Conservation (phyloP, 1,284 basidiomycete species). For the Cutaneotrichosporon cavernicola region DNA sequence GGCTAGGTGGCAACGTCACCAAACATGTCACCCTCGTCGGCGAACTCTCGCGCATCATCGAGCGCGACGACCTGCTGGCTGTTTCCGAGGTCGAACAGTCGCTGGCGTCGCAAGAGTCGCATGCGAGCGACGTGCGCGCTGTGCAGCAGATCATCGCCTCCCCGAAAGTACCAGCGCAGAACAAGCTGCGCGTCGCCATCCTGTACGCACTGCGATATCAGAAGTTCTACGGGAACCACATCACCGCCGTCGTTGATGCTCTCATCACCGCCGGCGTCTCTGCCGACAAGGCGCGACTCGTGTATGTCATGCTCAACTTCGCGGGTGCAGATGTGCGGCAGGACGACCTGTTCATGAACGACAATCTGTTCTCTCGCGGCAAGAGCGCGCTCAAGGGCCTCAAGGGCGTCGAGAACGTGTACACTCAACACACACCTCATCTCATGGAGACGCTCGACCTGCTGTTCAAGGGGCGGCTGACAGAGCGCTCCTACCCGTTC, state of each 20-base stretch:
- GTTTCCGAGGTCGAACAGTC: conserved; percentile 96
- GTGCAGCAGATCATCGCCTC: conserved; percentile 75
- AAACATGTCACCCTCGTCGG: conserved; percentile 97
- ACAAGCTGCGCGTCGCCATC: conserved; percentile 90
- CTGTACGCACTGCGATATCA: conserved; percentile 94
- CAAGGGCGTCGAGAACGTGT: conserved; percentile 99
- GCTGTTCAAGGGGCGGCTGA: conserved; percentile 79
- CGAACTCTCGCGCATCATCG: conserved; percentile 87
- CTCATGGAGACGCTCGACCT: conserved; percentile 88
- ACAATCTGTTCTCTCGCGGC: conserved; percentile 90
- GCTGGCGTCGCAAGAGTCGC: conserved; percentile 83
- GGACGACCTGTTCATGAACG: conserved; percentile 95
- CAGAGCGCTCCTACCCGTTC: conserved; percentile 88
- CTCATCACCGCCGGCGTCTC: conserved; percentile 78
- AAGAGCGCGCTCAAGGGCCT: conserved; percentile 92
- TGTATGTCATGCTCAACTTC: conserved; percentile 89
- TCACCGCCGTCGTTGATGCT: conserved; percentile 76
- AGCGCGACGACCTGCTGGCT: conserved; percentile 77
- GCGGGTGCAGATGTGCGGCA: conserved; percentile 95
- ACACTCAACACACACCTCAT: conserved; percentile 96
- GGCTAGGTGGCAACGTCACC: conserved; percentile 94
- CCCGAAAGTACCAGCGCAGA: conserved; percentile 66
- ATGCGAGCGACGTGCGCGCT: conserved; percentile 72
- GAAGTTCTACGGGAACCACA: conserved; percentile 80
- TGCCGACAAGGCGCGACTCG: conserved; percentile 80